Evolutionary conservation across 352 stramenopile genomes (phyloP), one percentile per base, ranked within the genome.

Genomic region (Pythium biforme): DNA sequence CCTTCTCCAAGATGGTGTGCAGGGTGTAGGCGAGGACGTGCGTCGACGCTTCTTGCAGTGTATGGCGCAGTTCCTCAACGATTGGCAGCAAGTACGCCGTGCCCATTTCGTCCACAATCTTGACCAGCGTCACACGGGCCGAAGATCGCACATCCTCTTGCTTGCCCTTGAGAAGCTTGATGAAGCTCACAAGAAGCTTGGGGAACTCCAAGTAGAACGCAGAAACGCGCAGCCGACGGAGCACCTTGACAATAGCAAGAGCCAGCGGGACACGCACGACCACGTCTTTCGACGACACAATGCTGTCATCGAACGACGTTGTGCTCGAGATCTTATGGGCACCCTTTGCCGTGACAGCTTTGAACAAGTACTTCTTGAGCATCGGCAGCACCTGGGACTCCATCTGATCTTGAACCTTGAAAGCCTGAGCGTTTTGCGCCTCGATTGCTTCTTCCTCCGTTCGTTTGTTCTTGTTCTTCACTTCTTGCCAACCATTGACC

Each of bases 161-260:
- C 66, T 96, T 97, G 66, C 81, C 90, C 69, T 92, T 92, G 22
- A 95, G 72, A 48, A 96, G 70, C 53, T 90, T 93, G n/a, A 81
- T 83, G 46, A 96, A 88, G 23, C 83, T 88, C 22, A 98, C 81
- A 25, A 99, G 75, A 40, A 99, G 74, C 59, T 97, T 96, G 7
- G 92, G 94, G 55, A 99, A 86, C 68, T 98, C 96, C 9, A 83
- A 58, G 66, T 98, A 91, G 70, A 99, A 98, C 33, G 81, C 87
- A 10, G 77, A 64, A 7, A 75, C 74, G 26, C 92, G 95, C 55
- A 99, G 80, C 34, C 97, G 96, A 53, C 97, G 88, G 52, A 98
- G 86, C 6, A 99, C 88, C 68, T 99, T 99, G n/a, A 99, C 82
- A 41, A 99, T 80, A 14, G 96, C 96, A 15, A 99, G 73, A 19